Evolutionary conservation across 148 eudicot genomes (phyloP).

Genomic region (Fagopyrum tataricum): DNA sequence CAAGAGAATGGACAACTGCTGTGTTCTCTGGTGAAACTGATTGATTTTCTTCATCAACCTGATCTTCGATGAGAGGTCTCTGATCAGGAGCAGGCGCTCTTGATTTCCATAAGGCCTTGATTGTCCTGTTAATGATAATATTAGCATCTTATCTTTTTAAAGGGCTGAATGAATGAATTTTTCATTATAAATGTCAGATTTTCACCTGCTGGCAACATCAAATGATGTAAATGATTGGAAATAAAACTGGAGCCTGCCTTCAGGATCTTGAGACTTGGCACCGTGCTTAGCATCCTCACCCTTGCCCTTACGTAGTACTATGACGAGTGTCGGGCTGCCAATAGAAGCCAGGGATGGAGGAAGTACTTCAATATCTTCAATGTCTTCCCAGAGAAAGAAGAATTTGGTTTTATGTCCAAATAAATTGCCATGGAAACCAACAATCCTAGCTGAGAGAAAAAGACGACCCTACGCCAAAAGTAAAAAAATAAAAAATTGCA

Average conservation of each 20-base stretch:
- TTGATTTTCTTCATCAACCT: conserved; percentile 42
- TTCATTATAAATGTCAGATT: neutral
- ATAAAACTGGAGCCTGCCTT: conserved; percentile 73
- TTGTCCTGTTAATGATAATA: conserved; percentile 43
- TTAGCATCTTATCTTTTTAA: neutral
- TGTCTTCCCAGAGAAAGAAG: conserved; percentile 84
- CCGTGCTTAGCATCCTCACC: conserved; percentile 78
- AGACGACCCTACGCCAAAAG: conserved; percentile 76
- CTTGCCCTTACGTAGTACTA: conserved; percentile 60
- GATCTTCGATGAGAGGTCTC: conserved; percentile 55
- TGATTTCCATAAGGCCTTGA: conserved; percentile 79
- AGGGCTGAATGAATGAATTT: neutral
- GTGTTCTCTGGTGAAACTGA: conserved; percentile 27
- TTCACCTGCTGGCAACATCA: conserved; percentile 65
- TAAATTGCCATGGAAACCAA: conserved; percentile 77
- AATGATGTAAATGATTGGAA: conserved; percentile 78
- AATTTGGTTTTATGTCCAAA: conserved; percentile 77
- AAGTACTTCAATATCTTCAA: conserved; percentile 69
- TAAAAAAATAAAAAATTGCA: conserved; percentile 1
- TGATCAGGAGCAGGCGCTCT: conserved; percentile 51
- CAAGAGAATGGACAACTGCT: conserved; percentile 33
- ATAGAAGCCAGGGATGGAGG: conserved; percentile 61
- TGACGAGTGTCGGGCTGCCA: conserved; percentile 66
- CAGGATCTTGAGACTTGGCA: conserved; percentile 61
- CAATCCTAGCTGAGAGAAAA: conserved; percentile 73